These are phyloP conservation scores for Lentinula aciculospora DNA, from an alignment of 768 basidiomycete species.

Conservation along the genomic window DNA sequence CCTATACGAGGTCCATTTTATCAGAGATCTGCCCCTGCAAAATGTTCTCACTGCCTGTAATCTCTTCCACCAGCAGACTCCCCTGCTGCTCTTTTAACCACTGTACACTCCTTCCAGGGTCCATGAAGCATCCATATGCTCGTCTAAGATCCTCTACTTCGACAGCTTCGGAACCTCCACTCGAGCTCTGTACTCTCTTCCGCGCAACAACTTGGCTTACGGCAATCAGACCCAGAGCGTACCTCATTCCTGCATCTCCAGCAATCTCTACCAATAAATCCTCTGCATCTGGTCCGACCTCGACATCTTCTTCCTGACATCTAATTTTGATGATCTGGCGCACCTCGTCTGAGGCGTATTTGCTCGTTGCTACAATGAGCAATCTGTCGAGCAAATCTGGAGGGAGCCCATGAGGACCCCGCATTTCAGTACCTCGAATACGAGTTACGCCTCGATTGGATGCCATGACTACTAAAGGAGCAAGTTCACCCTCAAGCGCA, in stretches of 20 bases:
- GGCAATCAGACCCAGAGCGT: constrained; percentile 92
- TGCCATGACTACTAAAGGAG: constrained; percentile 97
- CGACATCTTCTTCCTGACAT: constrained; percentile 94
- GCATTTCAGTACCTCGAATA: constrained; percentile 93
- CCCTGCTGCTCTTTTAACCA: constrained; percentile 88
- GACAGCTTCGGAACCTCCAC: constrained; percentile 55
- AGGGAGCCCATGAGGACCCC: constrained; percentile 91
- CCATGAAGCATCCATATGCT: constrained; percentile 88
- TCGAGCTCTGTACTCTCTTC: constrained; percentile 45
- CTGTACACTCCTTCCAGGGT: constrained; percentile 87
- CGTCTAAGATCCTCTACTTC: constrained; percentile 81
- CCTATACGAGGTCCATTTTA: neutral
- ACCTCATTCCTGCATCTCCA: constrained; percentile 83
- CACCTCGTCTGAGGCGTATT: constrained; percentile 80
- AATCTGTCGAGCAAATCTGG: constrained; percentile 93
- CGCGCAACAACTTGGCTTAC: constrained; percentile 83
- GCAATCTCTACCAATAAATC: constrained; percentile 88
- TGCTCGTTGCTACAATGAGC: constrained; percentile 90
- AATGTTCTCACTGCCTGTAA: constrained; percentile 21
- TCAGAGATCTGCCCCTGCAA: neutral
- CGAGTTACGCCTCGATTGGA: constrained; percentile 93
- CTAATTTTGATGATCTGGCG: constrained; percentile 92
- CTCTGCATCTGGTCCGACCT: constrained; percentile 65
- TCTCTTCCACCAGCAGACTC: constrained; percentile 68
- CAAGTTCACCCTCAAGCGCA: constrained; percentile 88